Evolutionary conservation across 164 flowering plant genomes (phyloP).

Genomic region (Akebia trifoliata): DNA sequence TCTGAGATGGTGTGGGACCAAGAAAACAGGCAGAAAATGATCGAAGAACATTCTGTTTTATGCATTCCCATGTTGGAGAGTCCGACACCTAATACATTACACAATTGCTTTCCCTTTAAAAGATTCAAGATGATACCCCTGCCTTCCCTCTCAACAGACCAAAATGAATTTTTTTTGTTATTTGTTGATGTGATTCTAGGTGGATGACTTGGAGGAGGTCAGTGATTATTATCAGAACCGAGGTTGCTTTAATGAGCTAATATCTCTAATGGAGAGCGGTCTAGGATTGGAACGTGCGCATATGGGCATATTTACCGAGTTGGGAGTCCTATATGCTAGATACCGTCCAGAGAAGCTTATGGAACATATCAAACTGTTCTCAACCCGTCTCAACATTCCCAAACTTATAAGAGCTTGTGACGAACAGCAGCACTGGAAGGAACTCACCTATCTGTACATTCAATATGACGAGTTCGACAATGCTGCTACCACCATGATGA

Average conservation of each 20-base stretch:
- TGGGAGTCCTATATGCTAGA: constrained; percentile 98
- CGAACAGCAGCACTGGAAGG: constrained; percentile 99
- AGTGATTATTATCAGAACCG: constrained; percentile 95
- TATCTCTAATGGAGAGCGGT: constrained; percentile 96
- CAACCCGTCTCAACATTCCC: constrained; percentile 93
- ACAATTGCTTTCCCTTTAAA: no score
- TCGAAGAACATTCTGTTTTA: no score
- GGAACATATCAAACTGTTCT: constrained; percentile 96
- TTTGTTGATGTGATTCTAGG: constrained; percentile 39
- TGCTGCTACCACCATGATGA: constrained; percentile 98
- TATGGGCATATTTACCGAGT: constrained; percentile 98
- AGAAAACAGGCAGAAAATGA: no score
- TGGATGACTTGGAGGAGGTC: constrained; percentile 98
- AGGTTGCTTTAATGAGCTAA: constrained; percentile 84
- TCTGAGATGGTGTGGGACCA: no score
- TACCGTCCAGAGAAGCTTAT: constrained; percentile 96
- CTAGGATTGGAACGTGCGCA: constrained; percentile 98
- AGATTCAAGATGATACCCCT: no score
- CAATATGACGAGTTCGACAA: constrained; percentile 98
- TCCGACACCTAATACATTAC: no score
- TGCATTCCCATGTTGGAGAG: no score
- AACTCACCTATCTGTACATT: constrained; percentile 85
- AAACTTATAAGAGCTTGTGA: constrained; percentile 96
- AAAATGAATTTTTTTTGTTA: background rate
- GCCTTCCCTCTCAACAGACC: background rate